Evolutionary conservation across 257 asterid genomes (phyloP), one percentile per base, ranked within the genome.

Genomic region (Anisodus acutangulus): DNA sequence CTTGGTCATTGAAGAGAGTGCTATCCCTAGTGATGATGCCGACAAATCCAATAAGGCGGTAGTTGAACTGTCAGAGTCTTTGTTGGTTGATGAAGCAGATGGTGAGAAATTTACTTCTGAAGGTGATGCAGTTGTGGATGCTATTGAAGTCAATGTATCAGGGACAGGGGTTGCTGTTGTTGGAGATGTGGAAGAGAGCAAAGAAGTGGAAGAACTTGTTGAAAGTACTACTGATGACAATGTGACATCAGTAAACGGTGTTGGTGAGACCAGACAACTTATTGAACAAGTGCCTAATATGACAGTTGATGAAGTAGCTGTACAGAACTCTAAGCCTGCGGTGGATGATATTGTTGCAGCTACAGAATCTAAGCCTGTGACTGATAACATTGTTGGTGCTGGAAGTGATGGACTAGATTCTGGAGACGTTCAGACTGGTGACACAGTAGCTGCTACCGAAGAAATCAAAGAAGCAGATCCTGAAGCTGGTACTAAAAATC

Each of bases 61-160:
- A 22, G 66, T 67, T n/a, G 88, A 88, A 85, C 69, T 63, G 63
- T 58, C 64, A 39, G 87, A 82, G 47, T 9, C 90, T 1, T 86
- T 85, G 64, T 71, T 41, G 83, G 88, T 64, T 85, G 85, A 86
- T 84, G 86, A 86, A 80, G 78, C 57, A 16, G 83, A 35, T 85
- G 89, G 86, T 10, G 78, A 15, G 85, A 83, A 84, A 54, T 31
- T 82, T 67, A 83, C 85, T 26, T 66, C 88, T 7, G 88, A 88
- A 76, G 94, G 88, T 41, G 92, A 91, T 78, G 70, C 91, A 31
- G 83, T 91, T 80, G 91, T 89, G 71, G 90, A 89, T 78, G 64
- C 92, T 39, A 86, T 89, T 74, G 79, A 88, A 81, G 91, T 86
- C 86, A 90, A 88, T 82, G 82, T 84, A 64, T 86, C 87, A 12